phyloP scores from a whole-genome alignment of 1,284 basidiomycete species.

The Rhodofomes roseus region DNA sequence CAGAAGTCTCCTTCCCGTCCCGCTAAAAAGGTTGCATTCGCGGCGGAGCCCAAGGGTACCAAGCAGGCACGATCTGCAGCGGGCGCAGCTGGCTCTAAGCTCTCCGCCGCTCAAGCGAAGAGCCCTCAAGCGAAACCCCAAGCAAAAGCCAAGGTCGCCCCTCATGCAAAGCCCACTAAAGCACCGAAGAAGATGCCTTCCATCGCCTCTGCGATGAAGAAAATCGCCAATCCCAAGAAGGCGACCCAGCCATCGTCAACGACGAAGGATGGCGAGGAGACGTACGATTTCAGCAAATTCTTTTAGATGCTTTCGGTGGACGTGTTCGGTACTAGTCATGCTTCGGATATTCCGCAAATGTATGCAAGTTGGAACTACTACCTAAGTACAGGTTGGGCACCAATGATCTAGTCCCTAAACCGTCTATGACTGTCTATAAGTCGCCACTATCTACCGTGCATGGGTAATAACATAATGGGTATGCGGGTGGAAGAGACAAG shows the following conservation, averaged over 20 bases:
- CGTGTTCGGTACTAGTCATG: background rate
- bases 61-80: conserved; percentile 30
- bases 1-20: conserved; percentile 31
- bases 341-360: background rate
- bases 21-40: conserved; percentile 49
- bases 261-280: conserved; percentile 32
- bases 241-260: conserved; percentile 16
- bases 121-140: background rate
- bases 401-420: background rate
- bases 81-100: conserved; percentile 16
- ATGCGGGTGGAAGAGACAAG: background rate
- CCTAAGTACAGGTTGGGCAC: background rate
- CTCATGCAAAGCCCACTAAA: conserved; percentile 10
- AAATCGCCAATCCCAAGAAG: conserved; percentile 28
- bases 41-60: conserved; percentile 27
- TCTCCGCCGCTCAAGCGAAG: conserved; percentile 16
- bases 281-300: conserved; percentile 53
- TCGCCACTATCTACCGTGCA: conserved; percentile 2
- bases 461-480: background rate
- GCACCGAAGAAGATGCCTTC: conserved; percentile 1
- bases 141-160: conserved; percentile 1
- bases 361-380: background rate
- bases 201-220: conserved; percentile 17
- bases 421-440: background rate
- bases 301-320: conserved; percentile 31